Evolutionary conservation across 306 rosid species (phyloP), one percentile per base, ranked within the genome.

Genomic region (Boehmeria nivea): DNA sequence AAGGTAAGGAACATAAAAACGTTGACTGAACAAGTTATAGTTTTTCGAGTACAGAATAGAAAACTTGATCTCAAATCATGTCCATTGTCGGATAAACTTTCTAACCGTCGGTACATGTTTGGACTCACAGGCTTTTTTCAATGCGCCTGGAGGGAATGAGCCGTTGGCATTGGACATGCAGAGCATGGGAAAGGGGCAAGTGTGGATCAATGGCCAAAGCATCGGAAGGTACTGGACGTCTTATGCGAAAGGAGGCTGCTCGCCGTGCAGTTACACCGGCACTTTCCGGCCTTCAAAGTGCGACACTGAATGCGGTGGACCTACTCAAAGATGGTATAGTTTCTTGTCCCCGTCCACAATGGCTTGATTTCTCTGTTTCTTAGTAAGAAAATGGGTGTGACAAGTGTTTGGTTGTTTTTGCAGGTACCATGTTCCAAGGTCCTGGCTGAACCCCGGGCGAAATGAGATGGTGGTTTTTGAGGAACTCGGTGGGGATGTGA

Each of bases 101-200:
- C 36, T 31, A 31, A 31, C 5, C 36, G 9, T 31, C 36, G 8
- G 36, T 31, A 31, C 36, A 10, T 31, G 36, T 31, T 31, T 31
- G 36, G 9, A 44, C 50, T 51, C 61, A 63, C 85, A 91, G 99
- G 85, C 96, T 65, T 69, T 79, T 67, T 84, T 91, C 64, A 72
- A 83, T 60, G 87, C 94, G 43, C 99, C 96, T 0, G 23, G 21
- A 19, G 96, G 95, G 53, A 51, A 65, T 28, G 95, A 83, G 60
- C 84, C 95, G 51, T 46, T 93, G 83, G 99, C 86, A 40, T 72
- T 93, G 76, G 95, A 93, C 83, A 42, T 93, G 70, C 63, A 76
- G 12, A 83, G 87, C 27, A 93, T 93, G 99, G 99, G 95, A 64
- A 93, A 87, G 57, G 99, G 99, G 64, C 99, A 93, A 79, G 89